A percentile compares a stretch with the other conserved stretches of the same genome.
Evolutionary conservation across 1,139 yeast species (phyloP).

Genomic region (Candida freyschussii): DNA sequence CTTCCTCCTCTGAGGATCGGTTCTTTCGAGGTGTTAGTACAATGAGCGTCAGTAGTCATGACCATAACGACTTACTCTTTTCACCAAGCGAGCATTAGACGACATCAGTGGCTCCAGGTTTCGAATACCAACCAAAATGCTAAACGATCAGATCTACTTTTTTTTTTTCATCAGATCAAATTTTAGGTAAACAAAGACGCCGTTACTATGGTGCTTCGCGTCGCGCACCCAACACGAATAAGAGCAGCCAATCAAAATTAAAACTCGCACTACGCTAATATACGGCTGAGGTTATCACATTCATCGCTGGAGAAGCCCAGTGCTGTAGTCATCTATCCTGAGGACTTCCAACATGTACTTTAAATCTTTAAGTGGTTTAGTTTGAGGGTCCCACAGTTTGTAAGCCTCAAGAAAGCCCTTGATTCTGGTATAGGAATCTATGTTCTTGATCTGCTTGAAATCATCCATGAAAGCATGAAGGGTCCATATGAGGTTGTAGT

Average conservation of each 20-base stretch:
- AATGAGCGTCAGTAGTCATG: background rate
- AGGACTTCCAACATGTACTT: conserved; percentile 30
- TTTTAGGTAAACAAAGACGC: too few relatives aligned
- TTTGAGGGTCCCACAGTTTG: conserved; percentile 36
- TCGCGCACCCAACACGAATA: too few relatives aligned
- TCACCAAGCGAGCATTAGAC: conserved; percentile 5
- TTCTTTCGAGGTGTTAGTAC: conserved; percentile 2
- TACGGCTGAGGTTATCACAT: too few relatives aligned
- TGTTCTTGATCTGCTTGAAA: conserved; percentile 40
- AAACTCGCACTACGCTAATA: too few relatives aligned
- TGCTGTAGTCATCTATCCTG: conserved; percentile 22
- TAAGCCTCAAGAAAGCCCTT: conserved; percentile 28
- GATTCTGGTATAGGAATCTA: conserved; percentile 42
- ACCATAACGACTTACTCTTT: conserved; percentile 7
- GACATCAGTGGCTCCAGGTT: too few relatives aligned
- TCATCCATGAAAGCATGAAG: conserved; percentile 46
- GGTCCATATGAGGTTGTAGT: conserved; percentile 48
- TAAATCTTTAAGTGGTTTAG: conserved; percentile 36
- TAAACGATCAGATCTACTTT: too few relatives aligned
- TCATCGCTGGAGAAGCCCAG: conserved; percentile 11
- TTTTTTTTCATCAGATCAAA: too few relatives aligned
- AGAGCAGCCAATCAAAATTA: too few relatives aligned
- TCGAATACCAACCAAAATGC: too few relatives aligned
- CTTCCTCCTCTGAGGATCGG: conserved; percentile 12
- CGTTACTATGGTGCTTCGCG: too few relatives aligned